phyloP scores from a whole-genome alignment of 2,329 filamentous ascomycete species.

The Tolypocladium nubicola region DNA sequence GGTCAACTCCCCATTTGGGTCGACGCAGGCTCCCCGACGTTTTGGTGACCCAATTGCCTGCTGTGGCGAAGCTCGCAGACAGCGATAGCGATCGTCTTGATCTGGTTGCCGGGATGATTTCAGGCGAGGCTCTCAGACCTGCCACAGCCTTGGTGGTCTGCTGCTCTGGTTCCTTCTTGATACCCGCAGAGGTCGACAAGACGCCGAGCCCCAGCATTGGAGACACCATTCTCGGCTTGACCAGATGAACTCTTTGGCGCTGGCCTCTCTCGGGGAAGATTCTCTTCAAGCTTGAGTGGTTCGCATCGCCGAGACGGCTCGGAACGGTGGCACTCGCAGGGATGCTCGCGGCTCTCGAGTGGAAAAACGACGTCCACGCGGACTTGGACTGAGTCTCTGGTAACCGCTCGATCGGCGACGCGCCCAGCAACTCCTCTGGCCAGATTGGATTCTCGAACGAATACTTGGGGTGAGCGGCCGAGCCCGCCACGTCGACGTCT shows the following conservation, averaged over 20 bases:
- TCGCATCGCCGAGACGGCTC: conserved; percentile 16
- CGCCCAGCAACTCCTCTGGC: conserved; percentile 17
- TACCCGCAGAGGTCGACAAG: conserved; percentile 12
- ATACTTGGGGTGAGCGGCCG: conserved; percentile 15
- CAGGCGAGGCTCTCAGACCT: conserved; percentile 14
- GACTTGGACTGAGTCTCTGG: conserved; percentile 6
- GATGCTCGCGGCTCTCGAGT: conserved; percentile 25
- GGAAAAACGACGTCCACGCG: conserved; percentile 48
- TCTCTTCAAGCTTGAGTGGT: conserved; percentile 13
- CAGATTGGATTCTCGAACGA: conserved; percentile 24
- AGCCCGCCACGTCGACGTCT: conserved; percentile 14
- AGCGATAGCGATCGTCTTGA: conserved; percentile 45
- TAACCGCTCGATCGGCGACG: conserved; percentile 12
- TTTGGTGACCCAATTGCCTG: conserved; percentile 45
- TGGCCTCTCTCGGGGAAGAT: conserved; percentile 13
- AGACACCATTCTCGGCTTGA: conserved; percentile 26
- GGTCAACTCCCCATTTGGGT: conserved; percentile 37
- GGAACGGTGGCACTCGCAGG: conserved; percentile 9
- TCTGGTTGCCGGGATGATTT: conserved; percentile 29
- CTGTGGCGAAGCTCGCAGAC: conserved; percentile 49
- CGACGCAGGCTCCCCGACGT: conserved; percentile 44
- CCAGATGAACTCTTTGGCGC: conserved; percentile 18
- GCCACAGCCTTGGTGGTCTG: conserved; percentile 5
- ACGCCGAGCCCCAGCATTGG: conserved; percentile 10
- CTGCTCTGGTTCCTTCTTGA: conserved; percentile 10